Conservation (phyloP, 2,329 filamentous ascomycete species). For the Ascochyta pisi region DNA sequence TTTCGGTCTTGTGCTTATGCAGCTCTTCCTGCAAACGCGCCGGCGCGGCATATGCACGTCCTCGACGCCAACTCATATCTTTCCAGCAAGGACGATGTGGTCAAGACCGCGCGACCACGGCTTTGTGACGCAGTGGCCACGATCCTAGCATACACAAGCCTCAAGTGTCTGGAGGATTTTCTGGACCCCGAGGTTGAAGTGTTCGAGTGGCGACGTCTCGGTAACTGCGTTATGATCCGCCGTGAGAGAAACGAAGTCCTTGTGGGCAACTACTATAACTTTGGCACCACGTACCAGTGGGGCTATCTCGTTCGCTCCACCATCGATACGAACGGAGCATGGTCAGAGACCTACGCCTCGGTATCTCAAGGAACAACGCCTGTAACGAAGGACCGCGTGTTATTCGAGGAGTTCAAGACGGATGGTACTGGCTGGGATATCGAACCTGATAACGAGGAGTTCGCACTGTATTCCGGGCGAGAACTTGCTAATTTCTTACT, state of each 20-base stretch:
- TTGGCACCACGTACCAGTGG: constrained; percentile 24
- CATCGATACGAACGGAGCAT: constrained; percentile 14
- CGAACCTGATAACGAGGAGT: constrained; percentile 14
- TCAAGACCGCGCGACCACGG: constrained; percentile 16
- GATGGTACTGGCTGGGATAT: constrained; percentile 1
- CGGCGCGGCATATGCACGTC: constrained; percentile 20
- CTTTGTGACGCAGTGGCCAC: constrained; percentile 29
- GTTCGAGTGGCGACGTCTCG: constrained; percentile 27
- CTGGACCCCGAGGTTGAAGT: constrained; percentile 18
- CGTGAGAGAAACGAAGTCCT: constrained; percentile 18
- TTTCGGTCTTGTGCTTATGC: constrained; percentile 5
- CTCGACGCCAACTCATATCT: constrained; percentile 16
- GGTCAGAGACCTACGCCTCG: constrained; percentile 22
- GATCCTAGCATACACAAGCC: constrained; percentile 16
- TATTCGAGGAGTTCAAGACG: constrained; percentile 17
- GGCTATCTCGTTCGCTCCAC: constrained; percentile 17
- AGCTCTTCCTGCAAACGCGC: background rate
- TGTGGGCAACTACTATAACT: constrained; percentile 22
- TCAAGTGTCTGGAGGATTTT: constrained; percentile 21
- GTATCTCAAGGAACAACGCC: constrained; percentile 12
- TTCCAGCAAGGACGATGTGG: constrained; percentile 6
- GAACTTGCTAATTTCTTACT: constrained; percentile 15
- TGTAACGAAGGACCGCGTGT: constrained; percentile 10
- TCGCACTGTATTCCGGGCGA: constrained; percentile 17
- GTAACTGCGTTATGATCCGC: constrained; percentile 22